Base-by-base conservation (phyloP, 768 basidiomycete genomes). In the Tephrocybe sp. region DNA sequence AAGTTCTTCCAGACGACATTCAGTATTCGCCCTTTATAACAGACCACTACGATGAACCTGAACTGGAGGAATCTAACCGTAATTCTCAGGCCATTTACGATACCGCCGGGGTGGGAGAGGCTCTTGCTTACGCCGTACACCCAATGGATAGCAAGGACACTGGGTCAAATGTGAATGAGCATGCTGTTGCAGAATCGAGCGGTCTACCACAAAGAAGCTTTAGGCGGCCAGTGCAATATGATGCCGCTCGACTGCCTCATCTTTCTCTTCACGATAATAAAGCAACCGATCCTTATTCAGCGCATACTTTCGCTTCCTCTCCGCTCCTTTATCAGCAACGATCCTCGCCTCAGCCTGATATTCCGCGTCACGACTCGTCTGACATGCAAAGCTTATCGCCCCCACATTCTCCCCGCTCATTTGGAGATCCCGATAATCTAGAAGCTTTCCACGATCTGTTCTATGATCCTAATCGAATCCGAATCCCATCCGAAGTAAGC, bases 391-490 rank as follows among this genome's bases (percentile, higher is more conserved):
- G 61, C 31, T 69, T 71, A 23, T 73, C 70, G 54, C 78, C 61
- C 51, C 72, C 62, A 56, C 72, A 63, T 60, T 72, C 75, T 10
- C 80, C 81, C 20, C 77, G 76, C n/a, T 76, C 76, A 2, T 67
- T 88, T 32, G 78, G 80, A 9, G 76, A 72, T 49, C 74, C 78
- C 0, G 83, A 85, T 49, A 86, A 89, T 55, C 71, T 89, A 6
- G 85, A 87, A n/a, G 74, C 78, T 10, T 90, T 86, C 70, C 80
- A 79, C 33, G 85, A 89, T 59, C 70, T 91, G 7, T 90, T 90
- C 66, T 89, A 85, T 62, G 72, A 71, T 36, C 85, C 85, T 5
- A 64, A 57, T 45, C 54, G 26, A 26, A 35, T 39, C 53, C 57
- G 52, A 53, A 57, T 59, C 44, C 30, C 48, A 7, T 49, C 52